phyloP scores from a whole-genome alignment of 768 basidiomycete genomes.

The Naganishia vaughanmartiniae region DNA sequence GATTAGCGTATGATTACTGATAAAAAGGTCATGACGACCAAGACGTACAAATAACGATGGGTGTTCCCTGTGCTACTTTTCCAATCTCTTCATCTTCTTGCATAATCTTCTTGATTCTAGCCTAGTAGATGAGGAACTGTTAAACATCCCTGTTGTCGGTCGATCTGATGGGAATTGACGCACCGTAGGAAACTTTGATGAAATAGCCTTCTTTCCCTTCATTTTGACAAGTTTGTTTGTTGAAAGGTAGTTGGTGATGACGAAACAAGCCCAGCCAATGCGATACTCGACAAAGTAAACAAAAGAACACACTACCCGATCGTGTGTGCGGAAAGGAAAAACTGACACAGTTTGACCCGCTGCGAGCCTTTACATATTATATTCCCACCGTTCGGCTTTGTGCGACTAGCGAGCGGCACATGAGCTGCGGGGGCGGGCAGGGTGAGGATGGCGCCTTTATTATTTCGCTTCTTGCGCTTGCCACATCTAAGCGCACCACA shows the following conservation, averaged over 20 bases:
- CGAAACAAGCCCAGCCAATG: neutral
- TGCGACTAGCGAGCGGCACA: neutral
- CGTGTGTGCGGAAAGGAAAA: neutral
- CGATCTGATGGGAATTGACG: too few relatives aligned
- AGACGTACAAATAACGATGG: conserved; percentile 87
- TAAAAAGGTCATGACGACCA: neutral
- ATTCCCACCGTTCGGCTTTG: neutral
- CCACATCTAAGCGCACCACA: neutral
- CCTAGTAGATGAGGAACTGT: conserved; percentile 44
- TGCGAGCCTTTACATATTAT: neutral
- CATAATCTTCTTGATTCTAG: conserved; percentile 98
- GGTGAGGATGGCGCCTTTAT: too few relatives aligned
- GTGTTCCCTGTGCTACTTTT: conserved; percentile 94
- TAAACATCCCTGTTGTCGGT: neutral
- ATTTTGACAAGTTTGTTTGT: neutral
- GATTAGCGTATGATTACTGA: neutral
- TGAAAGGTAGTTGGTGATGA: neutral
- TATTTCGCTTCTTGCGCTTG: conserved; percentile 1
- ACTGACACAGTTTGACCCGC: neutral
- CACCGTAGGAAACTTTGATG: conserved; percentile 25
- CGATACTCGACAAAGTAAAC: conserved; percentile 19
- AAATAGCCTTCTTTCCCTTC: conserved; percentile 31
- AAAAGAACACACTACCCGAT: conserved; percentile 13
- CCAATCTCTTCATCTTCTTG: conserved; percentile 99
- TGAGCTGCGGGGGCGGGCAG: too few relatives aligned